These are phyloP conservation scores for Diplodia mutila DNA, from an alignment of 2,329 filamentous ascomycete species.

Conservation along the genomic window DNA sequence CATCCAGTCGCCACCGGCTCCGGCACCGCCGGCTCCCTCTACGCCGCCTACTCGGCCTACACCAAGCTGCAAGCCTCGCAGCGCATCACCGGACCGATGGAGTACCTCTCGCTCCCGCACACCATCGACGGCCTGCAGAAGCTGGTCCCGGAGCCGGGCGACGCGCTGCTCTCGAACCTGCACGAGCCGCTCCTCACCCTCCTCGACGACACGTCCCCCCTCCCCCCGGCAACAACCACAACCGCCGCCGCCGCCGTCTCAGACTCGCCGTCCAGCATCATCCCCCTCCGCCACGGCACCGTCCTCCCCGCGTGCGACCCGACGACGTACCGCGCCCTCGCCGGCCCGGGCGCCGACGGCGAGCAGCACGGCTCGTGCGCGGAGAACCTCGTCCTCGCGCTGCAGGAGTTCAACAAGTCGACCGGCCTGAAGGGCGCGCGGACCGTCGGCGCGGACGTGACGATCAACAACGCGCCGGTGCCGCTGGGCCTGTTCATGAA, in stretches of 20 bases:
- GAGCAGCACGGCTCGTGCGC: conserved; percentile 53
- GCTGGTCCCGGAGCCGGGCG: conserved; percentile 38
- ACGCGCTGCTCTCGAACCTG: conserved; percentile 48
- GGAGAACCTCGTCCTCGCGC: conserved; percentile 54
- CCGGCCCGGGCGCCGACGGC: conserved; percentile 42
- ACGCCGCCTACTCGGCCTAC: conserved; percentile 55
- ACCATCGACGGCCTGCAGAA: conserved; percentile 47
- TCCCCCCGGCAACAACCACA: conserved; percentile 28
- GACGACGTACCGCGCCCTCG: conserved; percentile 45
- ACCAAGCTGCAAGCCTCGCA: conserved; percentile 39
- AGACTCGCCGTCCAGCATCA: too few species aligned
- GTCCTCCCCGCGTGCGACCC: conserved; percentile 54
- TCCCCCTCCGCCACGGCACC: conserved; percentile 50
- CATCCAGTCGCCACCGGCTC: conserved; percentile 49
- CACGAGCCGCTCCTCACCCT: conserved; percentile 52
- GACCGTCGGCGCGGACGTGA: conserved; percentile 52
- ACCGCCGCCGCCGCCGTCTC: conserved; percentile 37
- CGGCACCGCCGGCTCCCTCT: conserved; percentile 52
- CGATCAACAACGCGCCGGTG: conserved; percentile 52
- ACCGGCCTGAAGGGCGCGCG: conserved; percentile 52
- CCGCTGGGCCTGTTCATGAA: conserved; percentile 52
- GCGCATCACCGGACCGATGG: conserved; percentile 43
- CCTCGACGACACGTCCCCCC: conserved; percentile 50
- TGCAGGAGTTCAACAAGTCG: conserved; percentile 53
- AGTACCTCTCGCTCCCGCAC: conserved; percentile 53